phyloP scores from a whole-genome alignment of 768 basidiomycete genomes.

The Tulasnella sp. region DNA sequence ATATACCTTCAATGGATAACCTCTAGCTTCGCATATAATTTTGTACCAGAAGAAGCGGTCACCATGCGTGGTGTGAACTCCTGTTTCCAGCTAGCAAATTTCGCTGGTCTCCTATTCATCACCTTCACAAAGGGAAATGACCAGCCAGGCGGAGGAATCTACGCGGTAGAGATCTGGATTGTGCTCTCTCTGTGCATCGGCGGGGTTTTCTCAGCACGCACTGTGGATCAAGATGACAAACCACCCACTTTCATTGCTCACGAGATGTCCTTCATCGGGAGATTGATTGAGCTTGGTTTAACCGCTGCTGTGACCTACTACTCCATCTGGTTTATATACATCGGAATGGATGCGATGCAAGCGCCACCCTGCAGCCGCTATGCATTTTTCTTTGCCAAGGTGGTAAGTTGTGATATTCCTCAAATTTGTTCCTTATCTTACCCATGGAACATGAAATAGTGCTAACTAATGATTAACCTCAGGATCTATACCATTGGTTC shows the following conservation, averaged over 20 bases:
- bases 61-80: neutral
- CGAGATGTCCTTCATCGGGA: neutral
- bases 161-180: neutral
- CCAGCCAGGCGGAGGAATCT: neutral
- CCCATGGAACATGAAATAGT: too few relatives aligned
- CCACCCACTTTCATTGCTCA: neutral
- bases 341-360: neutral
- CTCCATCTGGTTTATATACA: neutral
- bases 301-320: neutral
- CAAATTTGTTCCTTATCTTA: too few relatives aligned
- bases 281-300: neutral
- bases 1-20: constrained; percentile 1
- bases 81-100: neutral
- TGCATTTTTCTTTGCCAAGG: neutral
- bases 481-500: neutral
- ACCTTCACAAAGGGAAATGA: neutral
- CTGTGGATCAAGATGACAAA: neutral
- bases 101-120: neutral
- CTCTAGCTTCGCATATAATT: neutral
- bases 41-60: neutral
- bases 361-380: neutral
- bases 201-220: neutral
- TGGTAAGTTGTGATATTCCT: too few relatives aligned
- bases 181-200: constrained; percentile 2
- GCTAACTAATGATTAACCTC: too few relatives aligned